Base-by-base conservation (phyloP, 768 basidiomycete species). In the Lyophyllum semitale region DNA sequence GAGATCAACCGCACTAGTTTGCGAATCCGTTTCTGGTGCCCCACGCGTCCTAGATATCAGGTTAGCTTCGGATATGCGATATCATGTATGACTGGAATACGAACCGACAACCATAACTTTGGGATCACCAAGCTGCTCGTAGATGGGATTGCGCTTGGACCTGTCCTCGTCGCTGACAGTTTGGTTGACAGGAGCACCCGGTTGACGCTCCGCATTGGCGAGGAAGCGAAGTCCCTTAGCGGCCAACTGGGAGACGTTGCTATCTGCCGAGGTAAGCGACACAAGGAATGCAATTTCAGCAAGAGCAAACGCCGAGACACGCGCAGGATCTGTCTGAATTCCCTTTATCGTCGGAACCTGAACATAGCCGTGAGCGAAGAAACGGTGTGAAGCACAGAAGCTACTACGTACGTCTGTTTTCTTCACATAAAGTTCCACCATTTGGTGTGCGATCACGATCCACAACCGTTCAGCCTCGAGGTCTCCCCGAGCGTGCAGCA, bases 71-170 rank as follows among this genome's bases (percentile, higher is more conserved):
- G n/a, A 51, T 51, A 40, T 68, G 45, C 22, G 63, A 53, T n/a
- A 20, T 18, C 15, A 27, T 26, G 27, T 13, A 3, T 17, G 53
- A 26, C 23, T 47, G 8, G n/a, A 53, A 38, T 22, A 75, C 84
- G 51, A 54, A 89, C 89, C 90, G 45, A 91, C 80, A 26, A 89
- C 73, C 42, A 85, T 71, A 2, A 88, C 77, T 49, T 83, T 82
- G 1, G 88, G 88, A 63, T 93, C 91, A 12, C 91, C 91, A 13
- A 93, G 71, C 60, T 88, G 85, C 54, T 91, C 89, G 56, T 90
- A 92, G 37, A 90, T 81, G 0, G 84, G 83, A 66, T 88, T 83
- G 22, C 90, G 81, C 57, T 85, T 87, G 13, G 84, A 82, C 22
- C 80, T 74, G 60, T 87, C 84, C 42, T 88, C 87, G 43, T 87